Conservation (phyloP, 2,329 filamentous ascomycete species). For the Dactylellina drechsleri region DNA sequence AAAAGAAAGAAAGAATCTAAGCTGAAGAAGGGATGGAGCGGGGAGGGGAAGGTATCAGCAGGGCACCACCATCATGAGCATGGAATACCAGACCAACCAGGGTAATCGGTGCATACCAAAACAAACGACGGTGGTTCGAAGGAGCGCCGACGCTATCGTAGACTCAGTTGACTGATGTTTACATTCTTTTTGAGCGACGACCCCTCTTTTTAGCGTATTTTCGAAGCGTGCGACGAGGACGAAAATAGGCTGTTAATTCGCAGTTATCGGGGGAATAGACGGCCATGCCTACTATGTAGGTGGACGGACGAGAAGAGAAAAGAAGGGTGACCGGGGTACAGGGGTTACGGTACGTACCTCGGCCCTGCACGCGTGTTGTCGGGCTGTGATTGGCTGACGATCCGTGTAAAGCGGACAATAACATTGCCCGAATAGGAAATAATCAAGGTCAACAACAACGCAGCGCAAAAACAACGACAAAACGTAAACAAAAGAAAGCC, state of each 20-base stretch:
- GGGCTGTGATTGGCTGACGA: not conserved
- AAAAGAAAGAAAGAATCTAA: too few relatives aligned
- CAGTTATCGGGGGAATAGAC: too few relatives aligned
- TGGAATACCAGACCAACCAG: not conserved
- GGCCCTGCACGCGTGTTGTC: not conserved
- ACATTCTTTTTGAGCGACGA: not conserved
- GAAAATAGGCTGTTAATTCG: conserved; percentile 19
- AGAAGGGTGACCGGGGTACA: too few relatives aligned
- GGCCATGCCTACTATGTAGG: too few relatives aligned
- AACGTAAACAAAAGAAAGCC: conserved; percentile 43
- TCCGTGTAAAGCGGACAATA: conserved; percentile 17
- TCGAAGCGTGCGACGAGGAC: not conserved
- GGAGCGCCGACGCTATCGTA: conserved; percentile 9
- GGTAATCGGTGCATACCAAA: conserved; percentile 8
- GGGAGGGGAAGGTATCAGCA: not conserved
- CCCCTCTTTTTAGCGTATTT: not conserved
- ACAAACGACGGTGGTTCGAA: not conserved
- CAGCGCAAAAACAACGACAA: conserved; percentile 34
- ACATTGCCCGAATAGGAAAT: conserved; percentile 43
- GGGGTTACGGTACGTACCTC: too few relatives aligned
- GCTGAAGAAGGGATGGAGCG: not conserved
- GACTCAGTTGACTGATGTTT: conserved; percentile 3
- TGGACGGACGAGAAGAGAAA: too few relatives aligned
- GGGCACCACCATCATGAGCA: not conserved
- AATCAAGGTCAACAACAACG: conserved; percentile 33